A percentile compares a stretch with the other conserved stretches of the same genome.
Conservation (phyloP, 805 yeast species). For the Yamadazyma takamatsuzukensis region DNA sequence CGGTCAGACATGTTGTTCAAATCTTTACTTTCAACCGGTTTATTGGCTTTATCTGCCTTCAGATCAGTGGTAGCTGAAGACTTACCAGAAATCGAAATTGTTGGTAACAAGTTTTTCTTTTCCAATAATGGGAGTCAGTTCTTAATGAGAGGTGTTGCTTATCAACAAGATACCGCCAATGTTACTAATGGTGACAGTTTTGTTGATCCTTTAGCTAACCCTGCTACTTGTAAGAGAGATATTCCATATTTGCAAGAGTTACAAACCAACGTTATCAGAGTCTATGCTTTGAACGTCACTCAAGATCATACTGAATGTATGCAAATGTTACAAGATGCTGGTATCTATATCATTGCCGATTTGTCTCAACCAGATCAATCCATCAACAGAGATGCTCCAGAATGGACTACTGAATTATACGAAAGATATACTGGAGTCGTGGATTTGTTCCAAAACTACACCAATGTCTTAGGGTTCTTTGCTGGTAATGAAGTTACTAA, state of each 20-base stretch:
- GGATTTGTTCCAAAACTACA: conserved; percentile 63
- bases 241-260: conserved; percentile 62
- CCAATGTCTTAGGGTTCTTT: conserved; percentile 76
- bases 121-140: conserved; percentile 78
- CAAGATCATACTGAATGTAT: conserved; percentile 68
- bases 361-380: conserved; percentile 68
- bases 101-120: conserved; percentile 75
- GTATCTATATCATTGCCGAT: conserved; percentile 89
- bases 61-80: conserved; percentile 29
- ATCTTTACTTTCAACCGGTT: conserved; percentile 3
- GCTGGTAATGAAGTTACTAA: conserved; percentile 87
- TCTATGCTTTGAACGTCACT: conserved; percentile 66
- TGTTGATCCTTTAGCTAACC: conserved; percentile 70
- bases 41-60: conserved; percentile 5
- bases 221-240: conserved; percentile 62
- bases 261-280: conserved; percentile 69
- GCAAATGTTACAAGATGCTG: conserved; percentile 67
- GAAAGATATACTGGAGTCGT: conserved; percentile 68
- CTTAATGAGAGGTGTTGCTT: conserved; percentile 74
- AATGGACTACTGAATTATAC: conserved; percentile 61
- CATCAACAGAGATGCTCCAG: conserved; percentile 58
- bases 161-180: conserved; percentile 65
- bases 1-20: conserved; percentile 7
- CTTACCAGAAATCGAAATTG: conserved; percentile 64
- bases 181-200: conserved; percentile 40